These are phyloP conservation scores for Fusarium metavorans DNA, from an alignment of 2,329 filamentous ascomycete genomes.

Conservation along the genomic window DNA sequence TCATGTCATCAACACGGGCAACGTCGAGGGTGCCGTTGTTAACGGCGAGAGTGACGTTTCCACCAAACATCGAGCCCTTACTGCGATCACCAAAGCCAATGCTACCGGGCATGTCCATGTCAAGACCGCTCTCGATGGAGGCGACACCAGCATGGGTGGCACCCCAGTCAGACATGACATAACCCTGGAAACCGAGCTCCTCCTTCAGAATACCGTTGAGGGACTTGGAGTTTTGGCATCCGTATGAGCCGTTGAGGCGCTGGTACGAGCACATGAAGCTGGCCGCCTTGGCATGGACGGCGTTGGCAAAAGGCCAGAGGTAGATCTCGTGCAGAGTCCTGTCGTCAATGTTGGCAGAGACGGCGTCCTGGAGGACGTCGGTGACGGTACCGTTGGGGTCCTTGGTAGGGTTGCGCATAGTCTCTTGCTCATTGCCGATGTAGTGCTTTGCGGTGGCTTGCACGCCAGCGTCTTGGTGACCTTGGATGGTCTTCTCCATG, in stretches of 20 bases:
- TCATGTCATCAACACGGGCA: slow-evolving; percentile 60
- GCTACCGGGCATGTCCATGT: slow-evolving; percentile 65
- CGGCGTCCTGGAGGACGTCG: slow-evolving; percentile 44
- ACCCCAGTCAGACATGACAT: slow-evolving; percentile 83
- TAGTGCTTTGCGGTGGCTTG: slow-evolving; percentile 55
- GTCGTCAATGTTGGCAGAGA: slow-evolving; percentile 66
- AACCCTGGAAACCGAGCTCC: slow-evolving; percentile 85
- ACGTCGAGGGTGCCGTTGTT: slow-evolving; percentile 59
- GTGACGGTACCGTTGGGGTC: slow-evolving; percentile 41
- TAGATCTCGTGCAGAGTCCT: slow-evolving; percentile 68
- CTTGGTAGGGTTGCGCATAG: slow-evolving; percentile 45
- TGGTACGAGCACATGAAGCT: slow-evolving; percentile 77
- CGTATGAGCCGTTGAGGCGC: slow-evolving; percentile 83
- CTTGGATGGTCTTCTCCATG: slow-evolving; percentile 51
- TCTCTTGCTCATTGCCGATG: slow-evolving; percentile 54
- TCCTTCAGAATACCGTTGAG: slow-evolving; percentile 82
- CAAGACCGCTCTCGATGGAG: slow-evolving; percentile 78
- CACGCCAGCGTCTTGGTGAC: slow-evolving; percentile 52
- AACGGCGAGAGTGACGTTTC: slow-evolving; percentile 60
- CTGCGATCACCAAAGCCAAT: slow-evolving; percentile 48
- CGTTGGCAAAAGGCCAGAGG: slow-evolving; percentile 52
- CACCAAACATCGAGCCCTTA: slow-evolving; percentile 57
- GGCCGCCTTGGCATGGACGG: slow-evolving; percentile 48
- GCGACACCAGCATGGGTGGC: slow-evolving; percentile 78
- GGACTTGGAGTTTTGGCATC: slow-evolving; percentile 83